phyloP scores from a whole-genome alignment of 2,329 filamentous ascomycete genomes.

The Alternaria sp. region DNA sequence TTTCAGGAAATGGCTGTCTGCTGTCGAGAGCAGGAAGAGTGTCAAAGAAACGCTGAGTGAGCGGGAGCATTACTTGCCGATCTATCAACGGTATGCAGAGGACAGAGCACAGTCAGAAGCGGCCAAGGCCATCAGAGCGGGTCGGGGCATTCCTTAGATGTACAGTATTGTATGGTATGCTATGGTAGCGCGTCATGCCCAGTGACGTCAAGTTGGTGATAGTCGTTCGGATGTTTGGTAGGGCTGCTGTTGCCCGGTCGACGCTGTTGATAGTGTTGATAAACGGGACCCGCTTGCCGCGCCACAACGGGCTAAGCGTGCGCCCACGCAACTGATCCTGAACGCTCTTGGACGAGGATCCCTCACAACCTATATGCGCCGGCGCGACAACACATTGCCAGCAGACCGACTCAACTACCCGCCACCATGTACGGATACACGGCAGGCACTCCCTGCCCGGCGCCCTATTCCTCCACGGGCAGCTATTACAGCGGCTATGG shows the following conservation, averaged over 20 bases:
- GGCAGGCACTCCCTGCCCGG: conserved; percentile 46
- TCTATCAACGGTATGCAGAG: conserved; percentile 63
- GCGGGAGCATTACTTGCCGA: conserved; percentile 68
- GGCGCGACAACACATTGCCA: conserved; percentile 18
- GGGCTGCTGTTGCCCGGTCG: conserved; percentile 13
- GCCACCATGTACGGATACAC: conserved; percentile 43
- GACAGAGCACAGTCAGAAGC: conserved; percentile 56
- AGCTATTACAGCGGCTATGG: conserved; percentile 36
- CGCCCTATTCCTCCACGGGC: conserved; percentile 34
- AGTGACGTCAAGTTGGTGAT: conserved; percentile 8
- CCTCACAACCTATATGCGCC: conserved; percentile 22
- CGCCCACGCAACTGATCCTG: conserved; percentile 10
- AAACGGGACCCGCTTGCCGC: conserved; percentile 10
- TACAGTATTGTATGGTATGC: background rate
- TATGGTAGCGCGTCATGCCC: background rate
- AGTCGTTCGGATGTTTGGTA: conserved; percentile 1
- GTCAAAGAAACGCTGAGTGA: conserved; percentile 73
- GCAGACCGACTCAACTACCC: conserved; percentile 1
- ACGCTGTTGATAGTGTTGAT: conserved; percentile 15
- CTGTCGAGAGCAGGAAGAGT: conserved; percentile 65
- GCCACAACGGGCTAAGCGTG: conserved; percentile 20
- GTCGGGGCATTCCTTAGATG: conserved; percentile 64
- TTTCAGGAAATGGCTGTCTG: conserved; percentile 69
- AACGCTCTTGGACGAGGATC: conserved; percentile 15
- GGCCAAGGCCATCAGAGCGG: conserved; percentile 61